Percentiles rank a stretch among this genome's conserved stretches.
phyloP scores from a whole-genome alignment of 345 rosid species.

The Salix udensis region DNA sequence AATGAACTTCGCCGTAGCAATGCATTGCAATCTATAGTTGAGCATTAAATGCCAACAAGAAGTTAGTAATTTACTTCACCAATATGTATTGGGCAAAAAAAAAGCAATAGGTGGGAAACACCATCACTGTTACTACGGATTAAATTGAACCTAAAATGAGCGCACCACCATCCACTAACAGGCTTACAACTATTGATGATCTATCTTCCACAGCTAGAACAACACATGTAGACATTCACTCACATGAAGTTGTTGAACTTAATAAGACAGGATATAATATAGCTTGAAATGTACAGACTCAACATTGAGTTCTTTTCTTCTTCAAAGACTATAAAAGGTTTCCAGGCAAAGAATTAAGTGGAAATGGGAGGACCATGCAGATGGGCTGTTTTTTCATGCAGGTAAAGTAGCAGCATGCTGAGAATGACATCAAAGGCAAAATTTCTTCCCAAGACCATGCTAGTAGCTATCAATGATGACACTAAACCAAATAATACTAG shows the following conservation, averaged over 20 bases:
- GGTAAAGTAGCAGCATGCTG: not conserved
- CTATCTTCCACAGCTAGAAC: not conserved
- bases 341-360: not conserved
- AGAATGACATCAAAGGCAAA: not conserved
- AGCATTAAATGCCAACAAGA: not conserved
- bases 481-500: not conserved
- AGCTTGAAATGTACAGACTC: not conserved
- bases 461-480: not conserved
- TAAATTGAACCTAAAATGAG: not conserved
- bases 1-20: not conserved
- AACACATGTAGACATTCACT: not conserved
- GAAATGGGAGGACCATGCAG: not conserved
- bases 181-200: not conserved
- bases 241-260: not conserved
- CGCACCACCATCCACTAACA: not conserved
- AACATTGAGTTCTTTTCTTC: not conserved
- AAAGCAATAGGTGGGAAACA: not conserved
- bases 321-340: not conserved
- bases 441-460: not conserved
- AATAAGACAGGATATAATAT: not conserved
- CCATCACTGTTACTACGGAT: not conserved
- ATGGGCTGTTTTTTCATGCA: not conserved
- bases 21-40: not conserved
- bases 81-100: not conserved
- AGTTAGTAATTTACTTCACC: not conserved